phyloP scores from a whole-genome alignment of 139 green algal genomes.

The Chlorella sp. region DNA sequence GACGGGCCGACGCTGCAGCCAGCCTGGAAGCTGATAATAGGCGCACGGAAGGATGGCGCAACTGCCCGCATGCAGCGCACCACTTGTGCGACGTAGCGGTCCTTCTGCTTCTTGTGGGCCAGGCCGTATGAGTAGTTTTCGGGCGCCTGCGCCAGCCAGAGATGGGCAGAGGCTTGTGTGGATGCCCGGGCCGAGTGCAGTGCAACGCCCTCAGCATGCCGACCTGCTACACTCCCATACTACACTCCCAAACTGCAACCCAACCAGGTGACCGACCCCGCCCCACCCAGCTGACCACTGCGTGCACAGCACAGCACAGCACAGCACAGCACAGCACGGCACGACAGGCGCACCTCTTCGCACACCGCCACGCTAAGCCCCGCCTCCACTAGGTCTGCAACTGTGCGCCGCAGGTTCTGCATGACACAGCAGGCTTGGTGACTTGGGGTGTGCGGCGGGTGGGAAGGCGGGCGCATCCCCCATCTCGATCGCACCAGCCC shows the following conservation, averaged over 20 bases:
- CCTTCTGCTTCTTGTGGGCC: conserved; percentile 52
- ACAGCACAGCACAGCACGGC: background rate
- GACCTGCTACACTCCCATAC: conserved; percentile 54
- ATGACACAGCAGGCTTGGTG: too few relatives aligned
- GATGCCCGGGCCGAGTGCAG: too few relatives aligned
- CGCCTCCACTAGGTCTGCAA: conserved; percentile 64
- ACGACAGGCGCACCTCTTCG: conserved; percentile 7
- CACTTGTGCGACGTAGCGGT: conserved; percentile 22
- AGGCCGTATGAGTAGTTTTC: conserved; percentile 51
- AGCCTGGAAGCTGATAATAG: too few relatives aligned
- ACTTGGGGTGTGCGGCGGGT: too few relatives aligned
- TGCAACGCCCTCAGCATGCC: background rate
- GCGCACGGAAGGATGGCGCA: too few relatives aligned
- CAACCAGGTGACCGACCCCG: too few relatives aligned
- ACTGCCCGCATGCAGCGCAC: background rate
- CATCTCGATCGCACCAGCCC: too few relatives aligned
- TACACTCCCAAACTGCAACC: background rate
- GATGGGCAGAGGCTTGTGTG: background rate
- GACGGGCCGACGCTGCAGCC: too few relatives aligned
- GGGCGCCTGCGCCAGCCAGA: conserved; percentile 20
- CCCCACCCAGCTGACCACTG: too few relatives aligned
- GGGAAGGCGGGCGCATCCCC: too few relatives aligned
- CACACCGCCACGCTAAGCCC: conserved; percentile 51
- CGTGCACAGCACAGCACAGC: too few relatives aligned
- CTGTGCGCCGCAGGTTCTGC: conserved; percentile 65